phyloP scores from a whole-genome alignment of 371 early-diverging fungal species.

The Dinochytrium kinnereticum region DNA sequence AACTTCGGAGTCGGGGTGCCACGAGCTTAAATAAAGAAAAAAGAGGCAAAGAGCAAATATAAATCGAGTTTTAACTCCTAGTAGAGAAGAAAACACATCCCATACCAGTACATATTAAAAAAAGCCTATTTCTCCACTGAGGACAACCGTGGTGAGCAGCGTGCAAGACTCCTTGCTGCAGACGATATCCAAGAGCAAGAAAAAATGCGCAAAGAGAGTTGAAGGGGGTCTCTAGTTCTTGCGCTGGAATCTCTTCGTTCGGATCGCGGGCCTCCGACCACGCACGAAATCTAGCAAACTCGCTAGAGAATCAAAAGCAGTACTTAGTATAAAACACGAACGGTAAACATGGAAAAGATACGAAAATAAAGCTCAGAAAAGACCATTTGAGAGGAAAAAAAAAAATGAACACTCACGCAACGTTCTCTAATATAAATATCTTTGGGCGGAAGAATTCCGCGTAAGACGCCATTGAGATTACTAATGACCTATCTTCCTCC shows the following conservation, averaged over 20 bases:
- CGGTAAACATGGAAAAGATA: too few species aligned
- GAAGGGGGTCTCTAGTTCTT: slow-evolving; percentile 7
- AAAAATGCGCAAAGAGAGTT: not conserved
- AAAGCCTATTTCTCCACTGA: not conserved
- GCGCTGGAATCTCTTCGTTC: not conserved
- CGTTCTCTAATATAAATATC: slow-evolving; percentile 9
- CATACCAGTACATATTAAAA: not conserved
- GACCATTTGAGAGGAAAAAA: not conserved
- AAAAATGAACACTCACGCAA: slow-evolving; percentile 2
- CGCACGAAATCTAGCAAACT: not conserved
- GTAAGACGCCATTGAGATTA: not conserved
- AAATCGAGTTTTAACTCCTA: too few species aligned
- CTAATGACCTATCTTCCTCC: not conserved
- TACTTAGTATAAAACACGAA: not conserved
- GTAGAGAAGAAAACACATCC: not conserved
- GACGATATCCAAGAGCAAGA: not conserved
- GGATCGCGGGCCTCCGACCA: not conserved
- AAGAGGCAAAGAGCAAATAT: too few species aligned
- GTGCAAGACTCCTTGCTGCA: not conserved
- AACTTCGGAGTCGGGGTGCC: not conserved
- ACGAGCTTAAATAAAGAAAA: not conserved
- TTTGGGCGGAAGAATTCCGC: slow-evolving; percentile 2
- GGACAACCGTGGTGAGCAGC: not conserved
- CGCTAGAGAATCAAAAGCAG: not conserved
- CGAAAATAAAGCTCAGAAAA: too few species aligned